Evolutionary conservation across 495 filamentous ascomycete species (phyloP), one percentile per base, ranked within the genome.

Genomic region (Hypoxylon subgilvum): DNA sequence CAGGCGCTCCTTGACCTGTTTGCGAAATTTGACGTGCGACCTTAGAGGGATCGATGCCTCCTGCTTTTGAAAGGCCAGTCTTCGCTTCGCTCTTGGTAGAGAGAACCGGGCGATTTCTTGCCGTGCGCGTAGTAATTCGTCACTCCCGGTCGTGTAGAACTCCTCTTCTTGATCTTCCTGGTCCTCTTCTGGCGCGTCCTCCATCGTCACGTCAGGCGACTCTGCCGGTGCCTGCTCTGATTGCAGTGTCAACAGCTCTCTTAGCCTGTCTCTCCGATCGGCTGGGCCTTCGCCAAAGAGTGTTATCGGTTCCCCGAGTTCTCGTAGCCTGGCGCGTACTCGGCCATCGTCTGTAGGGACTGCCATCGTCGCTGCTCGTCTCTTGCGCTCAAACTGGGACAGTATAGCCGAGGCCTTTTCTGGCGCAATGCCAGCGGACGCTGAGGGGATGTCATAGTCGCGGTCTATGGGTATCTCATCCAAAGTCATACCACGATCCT

Each of bases 321-420:
- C 87, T 63, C 95, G 87, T 45, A 97, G 76, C 28, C 85, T 85
- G 18, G 82, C 76, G 31, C 91, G 88, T 28, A 99, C 92, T 58
- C 88, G 85, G 21, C 81, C 88, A 78, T 99, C 95, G 64, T 96
- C 92, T 45, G 94, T 99, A 3, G 94, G 94, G 2, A 99, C 95
- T n/a, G 87, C 86, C 64, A 97, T 91, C 9, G 88, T 87, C 7
- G 92, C 92, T 4, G 91, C 92, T 67, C 88, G 81, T 57, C 91
- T 84, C 73, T 94, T 95, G 12, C 93, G 87, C 52, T 90, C 86
- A 70, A 98, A 93, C 67, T 98, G 94, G 18, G 85, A 87, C 4
- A 95, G 77, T 44, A 98, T 87, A 1, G 91, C 91, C 7, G 91
- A 93, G 10, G 93, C 93, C 58, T 90, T 88, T 68, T 96, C 90